Base-by-base conservation (phyloP, 2,329 filamentous ascomycete species). In the Zymoseptoria ardabiliae region DNA sequence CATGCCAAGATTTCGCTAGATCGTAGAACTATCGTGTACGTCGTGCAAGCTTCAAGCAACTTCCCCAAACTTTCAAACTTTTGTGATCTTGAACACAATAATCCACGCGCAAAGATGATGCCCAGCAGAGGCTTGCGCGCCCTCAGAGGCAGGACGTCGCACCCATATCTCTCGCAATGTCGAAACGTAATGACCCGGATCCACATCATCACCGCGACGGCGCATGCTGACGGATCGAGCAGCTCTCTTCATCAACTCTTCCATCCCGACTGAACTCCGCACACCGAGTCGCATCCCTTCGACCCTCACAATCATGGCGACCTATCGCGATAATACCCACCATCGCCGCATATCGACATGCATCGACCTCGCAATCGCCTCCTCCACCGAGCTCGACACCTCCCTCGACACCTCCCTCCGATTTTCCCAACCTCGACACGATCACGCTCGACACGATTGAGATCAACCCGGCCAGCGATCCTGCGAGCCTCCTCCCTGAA, bases 401-500 rank as follows among this genome's bases (percentile, higher is more conserved):
- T 21, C 61, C 58, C 28, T 62, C 63, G 53, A 57, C 71, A 7
- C 58, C 60, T 54, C 57, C 70, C 20, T 57, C 66, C 28, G 52
- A 62, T 9, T 64, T 66, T 54, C 62, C 66, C 20, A 69, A 68
- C 58, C 63, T 72, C 58, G 69, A 72, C 57, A 67, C 66, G 23
- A 71, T 73, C 55, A 71, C 65, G 9, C 70, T 76, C 41, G 74
- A 75, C 25, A 69, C 70, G 22, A 66, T 77, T 11, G 70, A 74
- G 51, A 62, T 79, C 50, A 79, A 58, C 17, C n/a, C 51, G 21
- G 57, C 59, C 23, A 56, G 56, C 25, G 61, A 61, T 23, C 53
- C 59, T 4, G 45, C 54, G 8, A 54, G 59, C 3, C 51, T 82
- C 62, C 83, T 91, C 63, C 85, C 88, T 41, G 88, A 93, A 69